Evolutionary conservation across 805 yeast genomes (phyloP).

Genomic region (Lachancea fermentati): DNA sequence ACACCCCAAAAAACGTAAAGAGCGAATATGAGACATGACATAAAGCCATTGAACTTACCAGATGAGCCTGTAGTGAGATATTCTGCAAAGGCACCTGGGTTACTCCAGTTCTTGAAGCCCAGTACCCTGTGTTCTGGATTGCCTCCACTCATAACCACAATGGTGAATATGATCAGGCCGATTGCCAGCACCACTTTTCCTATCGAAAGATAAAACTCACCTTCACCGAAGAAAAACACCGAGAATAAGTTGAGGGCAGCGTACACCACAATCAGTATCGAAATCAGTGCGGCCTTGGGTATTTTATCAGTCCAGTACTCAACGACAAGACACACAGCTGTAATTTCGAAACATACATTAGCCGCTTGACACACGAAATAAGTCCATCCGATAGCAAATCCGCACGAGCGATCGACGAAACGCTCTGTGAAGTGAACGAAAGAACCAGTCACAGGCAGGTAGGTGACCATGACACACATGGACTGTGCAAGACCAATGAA

Average conservation of each 20-base stretch:
- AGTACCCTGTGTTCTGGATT: conserved; percentile 47
- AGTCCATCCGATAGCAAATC: conserved; percentile 69
- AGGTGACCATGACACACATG: conserved; percentile 53
- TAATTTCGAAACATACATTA: conserved; percentile 57
- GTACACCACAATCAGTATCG: conserved; percentile 29
- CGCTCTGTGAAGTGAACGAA: conserved; percentile 54
- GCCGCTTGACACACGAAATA: conserved; percentile 62
- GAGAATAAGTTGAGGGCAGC: conserved; percentile 48
- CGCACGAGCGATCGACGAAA: conserved; percentile 60
- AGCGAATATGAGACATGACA: conserved; percentile 45
- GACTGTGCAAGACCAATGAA: conserved; percentile 17
- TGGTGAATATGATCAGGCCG: conserved; percentile 51
- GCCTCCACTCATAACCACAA: conserved; percentile 55
- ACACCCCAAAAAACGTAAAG: conserved; percentile 48
- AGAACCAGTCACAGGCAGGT: conserved; percentile 52
- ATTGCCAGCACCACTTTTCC: conserved; percentile 52
- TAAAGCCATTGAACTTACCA: conserved; percentile 45
- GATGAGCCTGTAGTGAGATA: conserved; percentile 2
- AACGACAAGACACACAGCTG: conserved; percentile 52
- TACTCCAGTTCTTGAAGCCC: conserved; percentile 52
- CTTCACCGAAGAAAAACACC: conserved; percentile 56
- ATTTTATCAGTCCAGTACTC: conserved; percentile 41
- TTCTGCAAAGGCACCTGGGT: conserved; percentile 46
- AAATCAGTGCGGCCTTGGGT: conserved; percentile 8
- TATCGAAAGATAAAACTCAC: conserved; percentile 54